Evolutionary conservation across 2,329 filamentous ascomycete genomes (phyloP).

Genomic region (Cadophora malorum): DNA sequence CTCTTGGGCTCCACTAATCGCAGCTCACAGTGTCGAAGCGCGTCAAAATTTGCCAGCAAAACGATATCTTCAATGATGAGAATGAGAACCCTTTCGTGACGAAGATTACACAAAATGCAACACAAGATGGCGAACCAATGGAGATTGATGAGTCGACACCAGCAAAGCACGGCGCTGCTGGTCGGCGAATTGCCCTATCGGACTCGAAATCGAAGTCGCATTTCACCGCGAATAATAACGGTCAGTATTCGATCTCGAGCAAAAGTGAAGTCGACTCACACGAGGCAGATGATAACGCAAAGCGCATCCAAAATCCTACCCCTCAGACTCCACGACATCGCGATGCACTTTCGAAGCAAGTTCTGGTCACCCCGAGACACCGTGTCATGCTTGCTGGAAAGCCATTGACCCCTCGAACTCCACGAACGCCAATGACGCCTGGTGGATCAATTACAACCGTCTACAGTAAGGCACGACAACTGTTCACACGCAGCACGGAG

Average conservation of each 20-base stretch:
- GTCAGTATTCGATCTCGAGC: slow-evolving; percentile 9
- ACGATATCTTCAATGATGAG: slow-evolving; percentile 64
- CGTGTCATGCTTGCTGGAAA: slow-evolving; percentile 79
- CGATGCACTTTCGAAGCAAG: slow-evolving; percentile 74
- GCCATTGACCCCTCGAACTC: slow-evolving; percentile 78
- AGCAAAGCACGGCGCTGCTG: slow-evolving; percentile 54
- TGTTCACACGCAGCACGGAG: slow-evolving; percentile 72
- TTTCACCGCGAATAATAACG: slow-evolving; percentile 10
- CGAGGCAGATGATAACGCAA: slow-evolving; percentile 51
- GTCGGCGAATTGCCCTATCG: slow-evolving; percentile 51
- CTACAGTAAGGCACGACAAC: slow-evolving; percentile 85
- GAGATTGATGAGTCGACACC: slow-evolving; percentile 53
- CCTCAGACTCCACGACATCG: slow-evolving; percentile 79
- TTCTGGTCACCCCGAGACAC: slow-evolving; percentile 82
- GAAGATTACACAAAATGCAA: slow-evolving; percentile 42
- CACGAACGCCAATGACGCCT: slow-evolving; percentile 75
- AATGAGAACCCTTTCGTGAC: slow-evolving; percentile 66
- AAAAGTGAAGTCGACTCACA: slow-evolving; percentile 32
- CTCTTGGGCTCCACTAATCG: slow-evolving; percentile 21
- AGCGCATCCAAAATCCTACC: slow-evolving; percentile 61
- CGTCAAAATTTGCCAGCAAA: slow-evolving; percentile 54
- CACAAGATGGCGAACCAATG: slow-evolving; percentile 50
- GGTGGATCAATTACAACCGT: slow-evolving; percentile 71
- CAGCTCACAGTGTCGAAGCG: slow-evolving; percentile 42
- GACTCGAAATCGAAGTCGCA: slow-evolving; percentile 52